These are phyloP conservation scores for Hypoxylon fuscum DNA, from an alignment of 495 filamentous ascomycete species.

Conservation along the genomic window DNA sequence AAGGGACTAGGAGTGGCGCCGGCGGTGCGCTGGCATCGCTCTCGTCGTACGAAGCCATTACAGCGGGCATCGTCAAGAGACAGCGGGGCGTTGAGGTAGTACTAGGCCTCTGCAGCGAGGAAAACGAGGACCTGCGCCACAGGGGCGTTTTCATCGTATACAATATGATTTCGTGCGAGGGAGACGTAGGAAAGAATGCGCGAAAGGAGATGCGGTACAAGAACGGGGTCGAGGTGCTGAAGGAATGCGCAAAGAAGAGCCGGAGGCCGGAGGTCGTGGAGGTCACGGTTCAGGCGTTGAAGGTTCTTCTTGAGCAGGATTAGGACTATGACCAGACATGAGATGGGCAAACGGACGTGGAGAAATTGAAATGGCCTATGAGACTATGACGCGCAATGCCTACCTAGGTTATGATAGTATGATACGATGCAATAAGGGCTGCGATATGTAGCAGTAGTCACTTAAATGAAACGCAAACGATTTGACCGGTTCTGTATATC, in stretches of 20 bases:
- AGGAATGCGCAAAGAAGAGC: slow-evolving; percentile 69
- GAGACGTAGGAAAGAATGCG: slow-evolving; percentile 59
- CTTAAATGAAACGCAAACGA: too few relatives aligned
- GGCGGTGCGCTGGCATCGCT: slow-evolving; percentile 89
- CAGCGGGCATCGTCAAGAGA: slow-evolving; percentile 71
- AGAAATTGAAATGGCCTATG: background rate
- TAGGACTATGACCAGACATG: background rate
- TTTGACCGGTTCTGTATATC: too few relatives aligned
- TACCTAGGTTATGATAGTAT: background rate
- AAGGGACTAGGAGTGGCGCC: slow-evolving; percentile 79
- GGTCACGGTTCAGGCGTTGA: slow-evolving; percentile 69
- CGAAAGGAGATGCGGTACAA: slow-evolving; percentile 55
- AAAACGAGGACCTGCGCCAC: slow-evolving; percentile 77
- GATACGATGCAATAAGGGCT: too few relatives aligned
- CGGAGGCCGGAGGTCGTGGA: slow-evolving; percentile 70
- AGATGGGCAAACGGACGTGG: background rate
- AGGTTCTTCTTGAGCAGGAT: slow-evolving; percentile 61
- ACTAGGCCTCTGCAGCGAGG: slow-evolving; percentile 77
- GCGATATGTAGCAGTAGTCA: too few relatives aligned
- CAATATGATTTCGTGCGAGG: slow-evolving; percentile 65
- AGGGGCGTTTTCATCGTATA: slow-evolving; percentile 79
- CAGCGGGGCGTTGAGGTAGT: slow-evolving; percentile 75
- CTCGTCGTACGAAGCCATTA: slow-evolving; percentile 76
- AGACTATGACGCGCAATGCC: background rate
- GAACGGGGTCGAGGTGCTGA: slow-evolving; percentile 68